A percentile compares a stretch with the other conserved stretches of the same genome.
These are phyloP conservation scores for Decorospora gaudefroyi DNA, from an alignment of 2,329 filamentous ascomycete species.

Conservation along the genomic window DNA sequence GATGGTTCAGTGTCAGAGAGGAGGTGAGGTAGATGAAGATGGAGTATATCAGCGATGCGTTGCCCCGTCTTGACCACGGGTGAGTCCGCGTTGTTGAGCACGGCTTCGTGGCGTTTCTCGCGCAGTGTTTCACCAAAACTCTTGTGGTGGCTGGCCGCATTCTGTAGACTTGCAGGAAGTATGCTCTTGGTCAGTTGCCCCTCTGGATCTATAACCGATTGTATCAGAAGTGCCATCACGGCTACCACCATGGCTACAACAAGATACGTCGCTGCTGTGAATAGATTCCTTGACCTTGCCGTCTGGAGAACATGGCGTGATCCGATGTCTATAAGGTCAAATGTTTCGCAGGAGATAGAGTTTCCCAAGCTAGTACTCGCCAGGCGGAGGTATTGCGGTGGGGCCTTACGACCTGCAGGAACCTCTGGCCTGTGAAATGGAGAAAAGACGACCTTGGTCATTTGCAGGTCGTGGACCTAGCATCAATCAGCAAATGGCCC, in stretches of 20 bases:
- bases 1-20: constrained; percentile 11
- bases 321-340: constrained; percentile 63
- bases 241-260: constrained; percentile 63
- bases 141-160: constrained; percentile 36
- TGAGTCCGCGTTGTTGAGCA: constrained; percentile 33
- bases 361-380: constrained; percentile 82
- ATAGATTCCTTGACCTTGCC: constrained; percentile 54
- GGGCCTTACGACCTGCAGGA: constrained; percentile 30
- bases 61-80: constrained; percentile 34
- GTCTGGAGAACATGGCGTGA: constrained; percentile 72
- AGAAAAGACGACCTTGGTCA: constrained; percentile 59
- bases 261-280: constrained; percentile 61
- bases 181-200: constrained; percentile 53
- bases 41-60: constrained; percentile 42
- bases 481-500: constrained; percentile 9
- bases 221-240: constrained; percentile 65
- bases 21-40: constrained; percentile 29
- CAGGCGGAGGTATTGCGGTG: constrained; percentile 69
- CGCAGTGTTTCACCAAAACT: constrained; percentile 37
- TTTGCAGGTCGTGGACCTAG: constrained; percentile 56
- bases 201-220: constrained; percentile 61
- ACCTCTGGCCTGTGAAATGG: constrained; percentile 50
- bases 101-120: constrained; percentile 31
- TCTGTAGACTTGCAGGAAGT: constrained; percentile 58
- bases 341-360: constrained; percentile 76